These are phyloP conservation scores for Asterochloris erici DNA, from an alignment of 139 green algal genomes.

Conservation along the genomic window DNA sequence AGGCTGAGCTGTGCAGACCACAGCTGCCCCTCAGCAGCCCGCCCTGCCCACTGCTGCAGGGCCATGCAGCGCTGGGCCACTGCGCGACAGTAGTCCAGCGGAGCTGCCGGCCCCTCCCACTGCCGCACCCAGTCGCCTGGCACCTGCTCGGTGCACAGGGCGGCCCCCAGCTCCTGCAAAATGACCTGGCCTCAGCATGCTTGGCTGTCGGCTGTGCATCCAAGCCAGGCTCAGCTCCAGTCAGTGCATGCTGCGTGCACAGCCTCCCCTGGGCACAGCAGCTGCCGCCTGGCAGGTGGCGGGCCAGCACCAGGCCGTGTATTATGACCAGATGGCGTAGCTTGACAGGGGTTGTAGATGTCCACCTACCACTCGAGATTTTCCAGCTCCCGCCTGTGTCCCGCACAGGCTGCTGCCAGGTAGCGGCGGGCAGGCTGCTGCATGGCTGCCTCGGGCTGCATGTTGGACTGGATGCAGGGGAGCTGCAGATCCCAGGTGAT, in stretches of 20 bases:
- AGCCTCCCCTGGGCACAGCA: background rate
- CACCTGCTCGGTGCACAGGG: constrained; percentile 51
- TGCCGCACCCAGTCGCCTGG: constrained; percentile 51
- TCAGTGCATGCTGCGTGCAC: background rate
- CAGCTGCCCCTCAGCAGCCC: constrained; percentile 20
- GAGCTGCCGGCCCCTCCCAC: constrained; percentile 56
- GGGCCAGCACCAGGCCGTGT: background rate
- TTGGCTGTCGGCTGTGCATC: background rate
- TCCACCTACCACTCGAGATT: background rate
- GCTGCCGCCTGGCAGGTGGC: background rate
- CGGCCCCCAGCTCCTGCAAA: constrained; percentile 30
- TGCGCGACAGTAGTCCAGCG: constrained; percentile 52
- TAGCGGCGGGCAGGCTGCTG: background rate
- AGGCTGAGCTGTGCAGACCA: background rate
- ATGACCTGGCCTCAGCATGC: background rate
- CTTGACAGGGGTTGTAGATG: too few species aligned
- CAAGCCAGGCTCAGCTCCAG: background rate
- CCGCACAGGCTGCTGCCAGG: background rate
- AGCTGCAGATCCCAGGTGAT: background rate
- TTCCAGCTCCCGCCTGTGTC: background rate
- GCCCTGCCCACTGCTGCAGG: constrained; percentile 34
- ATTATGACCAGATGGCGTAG: background rate
- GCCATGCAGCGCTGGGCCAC: constrained; percentile 42
- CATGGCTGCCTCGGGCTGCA: too few species aligned
- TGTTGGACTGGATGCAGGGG: background rate